Evolutionary conservation across 306 rosid genomes (phyloP).

Genomic region (Inga leiocalycina): DNA sequence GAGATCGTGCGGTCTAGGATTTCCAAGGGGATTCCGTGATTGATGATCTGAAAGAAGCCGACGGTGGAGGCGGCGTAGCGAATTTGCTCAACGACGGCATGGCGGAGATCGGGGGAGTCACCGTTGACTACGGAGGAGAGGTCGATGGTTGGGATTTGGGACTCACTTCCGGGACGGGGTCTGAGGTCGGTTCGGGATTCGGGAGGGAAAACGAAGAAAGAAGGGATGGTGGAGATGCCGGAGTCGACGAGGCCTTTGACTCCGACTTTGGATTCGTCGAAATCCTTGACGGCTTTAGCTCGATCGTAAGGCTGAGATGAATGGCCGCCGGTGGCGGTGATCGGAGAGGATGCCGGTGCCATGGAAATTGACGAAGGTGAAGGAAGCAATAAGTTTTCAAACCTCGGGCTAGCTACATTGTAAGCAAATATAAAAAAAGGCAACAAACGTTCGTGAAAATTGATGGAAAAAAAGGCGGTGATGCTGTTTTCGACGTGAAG

Average conservation of each 20-base stretch:
- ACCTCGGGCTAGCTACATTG: too few species aligned
- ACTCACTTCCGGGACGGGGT: slow-evolving; percentile 17
- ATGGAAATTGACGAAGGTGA: not conserved
- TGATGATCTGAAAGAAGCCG: slow-evolving; percentile 66
- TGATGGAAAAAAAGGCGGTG: not conserved
- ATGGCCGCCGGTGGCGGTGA: not conserved
- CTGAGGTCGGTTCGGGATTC: slow-evolving; percentile 45
- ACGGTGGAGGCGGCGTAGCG: slow-evolving; percentile 49
- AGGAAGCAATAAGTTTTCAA: not conserved
- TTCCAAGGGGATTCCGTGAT: slow-evolving; percentile 50
- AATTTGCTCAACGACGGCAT: slow-evolving; percentile 36
- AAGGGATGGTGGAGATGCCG: slow-evolving; percentile 54
- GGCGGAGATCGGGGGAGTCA: not conserved
- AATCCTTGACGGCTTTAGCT: slow-evolving; percentile 51
- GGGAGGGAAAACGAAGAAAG: slow-evolving; percentile 61
- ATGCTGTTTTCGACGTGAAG: not conserved
- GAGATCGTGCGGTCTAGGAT: slow-evolving; percentile 36
- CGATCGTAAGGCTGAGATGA: slow-evolving; percentile 39
- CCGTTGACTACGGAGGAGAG: slow-evolving; percentile 36
- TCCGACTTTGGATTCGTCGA: slow-evolving; percentile 65
- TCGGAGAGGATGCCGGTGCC: slow-evolving; percentile 13
- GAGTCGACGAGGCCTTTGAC: slow-evolving; percentile 73
- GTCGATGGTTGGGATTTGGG: slow-evolving; percentile 51
- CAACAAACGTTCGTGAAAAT: not conserved
- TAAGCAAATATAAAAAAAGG: too few species aligned